Base-by-base conservation (phyloP, 306 rosid species). In the Trichosanthes truncata region DNA sequence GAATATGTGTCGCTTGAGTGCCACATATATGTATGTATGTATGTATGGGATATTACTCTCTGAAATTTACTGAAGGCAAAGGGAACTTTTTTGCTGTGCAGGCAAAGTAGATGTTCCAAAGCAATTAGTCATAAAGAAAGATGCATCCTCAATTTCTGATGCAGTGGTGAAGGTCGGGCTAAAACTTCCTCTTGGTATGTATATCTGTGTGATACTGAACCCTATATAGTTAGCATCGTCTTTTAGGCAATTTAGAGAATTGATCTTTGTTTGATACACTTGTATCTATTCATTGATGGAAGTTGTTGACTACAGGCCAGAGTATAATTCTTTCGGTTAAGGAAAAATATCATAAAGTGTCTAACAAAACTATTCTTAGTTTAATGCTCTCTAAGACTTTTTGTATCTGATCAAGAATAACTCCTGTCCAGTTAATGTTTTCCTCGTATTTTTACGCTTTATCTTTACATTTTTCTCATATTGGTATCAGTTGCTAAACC, bases 61-160 rank as follows among this genome's bases (percentile, higher is more conserved):
- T 60, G 80, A 61, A 6, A 43, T 76, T 59, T 63, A 81, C 79
- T 60, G 13, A 73, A 68, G 73, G 78, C 9, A 36, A 43, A 14
- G 48, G 65, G 20, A 25, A 48, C 49, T 26, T 82, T 77, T 56
- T 63, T 60, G 29, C 23, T 59, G 52, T 71, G 68, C 96, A 93
- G 98, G 98, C 66, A 88, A 78, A 71, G 98, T 91, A 62, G 91
- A 86, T 68, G 89, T 91, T 60, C 98, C 98, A 55, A 87, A 80
- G 83, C 98, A 93, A 79, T 79, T 93, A 88, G 98, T 93, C 84
- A 80, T 91, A 84, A 89, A 90, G 87, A 91, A 86, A 89, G 98
- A 93, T 25, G 97, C 97, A 76, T 89, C 92, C 9, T 86, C 89
- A 81, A 89, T 93, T 63, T 90, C 93, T 80, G 93, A 91, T 77